Evolutionary conservation across 2,329 filamentous ascomycete genomes (phyloP).

Genomic region (Hymenoscyphus albidus): DNA sequence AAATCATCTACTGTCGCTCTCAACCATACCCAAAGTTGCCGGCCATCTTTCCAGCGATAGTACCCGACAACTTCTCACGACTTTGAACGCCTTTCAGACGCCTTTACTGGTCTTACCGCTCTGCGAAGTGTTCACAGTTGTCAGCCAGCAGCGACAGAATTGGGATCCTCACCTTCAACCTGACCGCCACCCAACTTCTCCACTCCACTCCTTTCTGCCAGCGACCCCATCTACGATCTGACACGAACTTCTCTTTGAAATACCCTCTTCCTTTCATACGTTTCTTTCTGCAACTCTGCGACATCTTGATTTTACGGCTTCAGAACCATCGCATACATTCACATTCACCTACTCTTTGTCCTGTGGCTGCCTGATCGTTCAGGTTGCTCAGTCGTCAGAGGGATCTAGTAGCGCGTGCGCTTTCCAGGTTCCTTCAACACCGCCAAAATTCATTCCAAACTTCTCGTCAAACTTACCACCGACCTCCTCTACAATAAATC

Average conservation of each 20-base stretch:
- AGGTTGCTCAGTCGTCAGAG: neutral
- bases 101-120: constrained; percentile 55
- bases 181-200: constrained; percentile 13
- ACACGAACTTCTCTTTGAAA: neutral
- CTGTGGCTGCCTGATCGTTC: neutral
- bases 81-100: constrained; percentile 46
- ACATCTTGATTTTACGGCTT: neutral
- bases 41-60: constrained; percentile 36
- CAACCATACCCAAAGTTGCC: constrained; percentile 35
- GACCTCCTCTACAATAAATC: constrained; percentile 39
- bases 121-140: constrained; percentile 22
- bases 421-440: constrained; percentile 30
- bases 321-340: no score
- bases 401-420: neutral
- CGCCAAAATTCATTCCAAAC: constrained; percentile 69
- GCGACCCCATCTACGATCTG: neutral
- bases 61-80: constrained; percentile 35
- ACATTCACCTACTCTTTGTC: neutral
- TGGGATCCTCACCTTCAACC: neutral
- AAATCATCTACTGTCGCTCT: constrained; percentile 31
- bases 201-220: neutral
- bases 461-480: constrained; percentile 58
- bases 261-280: neutral
- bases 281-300: neutral
- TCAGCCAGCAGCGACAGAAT: constrained; percentile 36